phyloP scores from a whole-genome alignment of 106 monocot genomes.

The Iris macrosiphon region DNA sequence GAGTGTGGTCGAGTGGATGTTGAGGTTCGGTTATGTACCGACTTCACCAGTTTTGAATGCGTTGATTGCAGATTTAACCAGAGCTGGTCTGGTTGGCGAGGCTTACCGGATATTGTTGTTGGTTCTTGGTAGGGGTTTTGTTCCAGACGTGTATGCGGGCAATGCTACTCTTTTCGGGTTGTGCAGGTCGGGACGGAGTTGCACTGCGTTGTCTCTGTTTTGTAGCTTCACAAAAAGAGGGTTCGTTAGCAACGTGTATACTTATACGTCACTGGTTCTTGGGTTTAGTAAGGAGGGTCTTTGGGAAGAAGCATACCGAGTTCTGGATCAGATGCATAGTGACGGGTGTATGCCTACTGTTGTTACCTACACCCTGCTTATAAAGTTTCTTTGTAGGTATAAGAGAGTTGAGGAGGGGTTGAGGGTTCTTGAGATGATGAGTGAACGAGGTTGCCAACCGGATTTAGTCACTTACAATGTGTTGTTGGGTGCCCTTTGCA shows the following conservation, averaged over 20 bases:
- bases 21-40: slow-evolving; percentile 27
- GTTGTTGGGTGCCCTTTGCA: slow-evolving; percentile 28
- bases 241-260: slow-evolving; percentile 29
- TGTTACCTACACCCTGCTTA: slow-evolving; percentile 44
- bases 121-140: slow-evolving; percentile 29
- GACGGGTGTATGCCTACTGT: slow-evolving; percentile 32
- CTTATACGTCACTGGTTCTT: slow-evolving; percentile 50
- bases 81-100: slow-evolving; percentile 11
- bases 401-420: slow-evolving; percentile 22
- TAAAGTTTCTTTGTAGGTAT: slow-evolving; percentile 38
- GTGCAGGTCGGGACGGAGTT: slow-evolving; percentile 32
- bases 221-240: slow-evolving; percentile 46
- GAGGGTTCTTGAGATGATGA: slow-evolving; percentile 21
- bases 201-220: slow-evolving; percentile 32
- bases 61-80: slow-evolving; percentile 27
- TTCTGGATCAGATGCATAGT: slow-evolving; percentile 28
- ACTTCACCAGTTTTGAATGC: slow-evolving; percentile 20
- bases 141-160: slow-evolving; percentile 32
- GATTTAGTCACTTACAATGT: slow-evolving; percentile 51
- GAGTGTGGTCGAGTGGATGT: slow-evolving; percentile 35
- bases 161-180: slow-evolving; percentile 55
- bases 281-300: slow-evolving; percentile 41
- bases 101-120: slow-evolving; percentile 26
- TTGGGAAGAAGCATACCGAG: slow-evolving; percentile 42
- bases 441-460: slow-evolving; percentile 22